Evolutionary conservation across 306 rosid species (phyloP), one percentile per base, ranked within the genome.

Genomic region (Lathyrus tuberosus): DNA sequence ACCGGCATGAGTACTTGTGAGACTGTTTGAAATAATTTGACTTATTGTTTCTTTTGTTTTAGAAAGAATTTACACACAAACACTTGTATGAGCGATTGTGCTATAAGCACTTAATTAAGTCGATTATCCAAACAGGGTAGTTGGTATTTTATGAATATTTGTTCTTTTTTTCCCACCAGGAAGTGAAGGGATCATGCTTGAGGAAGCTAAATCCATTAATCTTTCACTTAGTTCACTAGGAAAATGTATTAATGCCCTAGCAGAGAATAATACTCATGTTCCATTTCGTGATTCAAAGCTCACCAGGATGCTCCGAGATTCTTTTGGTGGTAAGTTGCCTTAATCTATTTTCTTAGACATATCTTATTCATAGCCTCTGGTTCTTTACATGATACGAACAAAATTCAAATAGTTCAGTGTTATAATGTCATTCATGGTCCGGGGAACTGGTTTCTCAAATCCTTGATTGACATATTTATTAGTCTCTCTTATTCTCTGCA

Each of bases 241-340:
- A 61, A 94, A 91, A 84, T 91, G 99, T 79, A 94, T 91, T 30
- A 89, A 94, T 91, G 93, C 96, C 70, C 83, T 94, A 18, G 99
- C 99, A 68, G 99, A 94, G 86, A 94, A 89, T 70, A 86, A 69
- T 86, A 46, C 95, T 71, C 99, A 94, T 80, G 87, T 94, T 76
- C 99, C 99, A 71, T 73, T 94, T 81, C 97, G 99, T 17, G 97
- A 94, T 91, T 94, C 99, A 41, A 94, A 91, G 84, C 97, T 94
- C 72, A 94, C 99, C 47, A 81, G 97, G 76, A 86, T 94, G 89
- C 96, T 91, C 69, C 89, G 85, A 80, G 97, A 91, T 83, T 94
- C 99, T 46, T 94, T 94, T 82, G 99, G 97, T 73, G 99, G 99
- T 91, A 80, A 66, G 83, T 52, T 75, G 76, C 61, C 60, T 62